phyloP scores from a whole-genome alignment of 352 stramenopile genomes.

The Phytophthora cryptogea region DNA sequence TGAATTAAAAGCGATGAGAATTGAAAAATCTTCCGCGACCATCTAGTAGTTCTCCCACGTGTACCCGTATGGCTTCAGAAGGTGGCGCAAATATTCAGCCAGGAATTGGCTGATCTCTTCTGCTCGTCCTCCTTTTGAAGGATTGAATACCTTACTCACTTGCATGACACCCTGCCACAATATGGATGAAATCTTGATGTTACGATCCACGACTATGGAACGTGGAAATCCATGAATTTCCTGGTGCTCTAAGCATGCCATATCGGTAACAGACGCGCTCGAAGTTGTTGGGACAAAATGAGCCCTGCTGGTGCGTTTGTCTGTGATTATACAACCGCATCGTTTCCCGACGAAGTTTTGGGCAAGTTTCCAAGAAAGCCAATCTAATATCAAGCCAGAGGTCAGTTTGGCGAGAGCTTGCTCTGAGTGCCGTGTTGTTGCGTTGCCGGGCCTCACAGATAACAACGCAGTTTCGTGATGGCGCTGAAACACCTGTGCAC shows the following conservation, averaged over 20 bases:
- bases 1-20: no score
- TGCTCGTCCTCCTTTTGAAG: neutral
- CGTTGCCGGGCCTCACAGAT: neutral
- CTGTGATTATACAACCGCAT: constrained; percentile 1
- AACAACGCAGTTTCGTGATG: neutral
- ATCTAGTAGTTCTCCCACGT: neutral
- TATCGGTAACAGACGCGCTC: neutral
- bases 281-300: neutral
- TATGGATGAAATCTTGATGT: neutral
- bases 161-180: neutral
- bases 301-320: neutral
- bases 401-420: neutral
- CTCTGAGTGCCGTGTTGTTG: neutral
- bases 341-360: neutral
- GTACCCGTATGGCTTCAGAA: neutral
- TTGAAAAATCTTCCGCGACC: constrained; percentile 3
- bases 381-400: constrained; percentile 3
- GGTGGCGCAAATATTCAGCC: neutral
- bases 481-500: neutral
- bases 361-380: constrained; percentile 2
- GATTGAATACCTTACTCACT: neutral
- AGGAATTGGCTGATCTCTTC: neutral
- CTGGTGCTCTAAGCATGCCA: constrained; percentile 1
- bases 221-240: constrained; percentile 1
- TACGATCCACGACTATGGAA: constrained; percentile 2